A percentile compares a stretch with the other conserved stretches of the same genome.
Conservation (phyloP, 257 asterid species). For the Lantana camara region DNA sequence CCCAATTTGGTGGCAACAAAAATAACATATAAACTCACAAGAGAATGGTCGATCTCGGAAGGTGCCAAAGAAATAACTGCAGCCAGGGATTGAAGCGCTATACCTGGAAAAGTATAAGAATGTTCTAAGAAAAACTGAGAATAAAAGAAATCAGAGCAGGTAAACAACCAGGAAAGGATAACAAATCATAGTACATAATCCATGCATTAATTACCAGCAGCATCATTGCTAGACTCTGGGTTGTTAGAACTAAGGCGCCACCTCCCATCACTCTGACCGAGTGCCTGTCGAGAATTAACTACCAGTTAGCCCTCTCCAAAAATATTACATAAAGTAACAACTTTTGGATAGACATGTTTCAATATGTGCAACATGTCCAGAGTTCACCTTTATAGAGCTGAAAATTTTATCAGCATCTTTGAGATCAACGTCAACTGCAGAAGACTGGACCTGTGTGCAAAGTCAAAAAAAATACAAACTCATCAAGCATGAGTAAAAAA, state of each 20-base stretch:
- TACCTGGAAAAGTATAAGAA: slow-evolving; percentile 51
- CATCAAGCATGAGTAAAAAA: slow-evolving; percentile 15
- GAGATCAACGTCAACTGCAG: slow-evolving; percentile 64
- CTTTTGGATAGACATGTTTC: slow-evolving; percentile 12
- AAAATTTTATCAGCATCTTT: slow-evolving; percentile 68
- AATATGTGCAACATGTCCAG: slow-evolving; percentile 19
- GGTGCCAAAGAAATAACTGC: slow-evolving; percentile 83
- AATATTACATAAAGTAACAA: slow-evolving; percentile 8
- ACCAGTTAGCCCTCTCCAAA: slow-evolving; percentile 26
- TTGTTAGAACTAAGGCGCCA: slow-evolving; percentile 87
- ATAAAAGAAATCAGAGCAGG: slow-evolving; percentile 10
- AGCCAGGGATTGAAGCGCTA: slow-evolving; percentile 87
- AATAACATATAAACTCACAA: slow-evolving; percentile 51
- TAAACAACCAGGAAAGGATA: slow-evolving; percentile 8
- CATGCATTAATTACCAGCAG: slow-evolving; percentile 67
- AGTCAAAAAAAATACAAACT: slow-evolving; percentile 7
- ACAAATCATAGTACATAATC: slow-evolving; percentile 9
- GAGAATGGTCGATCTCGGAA: slow-evolving; percentile 69
- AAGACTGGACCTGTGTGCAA: slow-evolving; percentile 65
- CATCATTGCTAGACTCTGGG: slow-evolving; percentile 81
- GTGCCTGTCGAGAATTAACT: slow-evolving; percentile 59
- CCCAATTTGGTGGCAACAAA: background rate
- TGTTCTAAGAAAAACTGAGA: slow-evolving; percentile 17
- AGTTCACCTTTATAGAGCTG: slow-evolving; percentile 75
- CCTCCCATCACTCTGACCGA: slow-evolving; percentile 98